Conservation (phyloP, 148 eudicot genomes). For the Rhododendron vialii region DNA sequence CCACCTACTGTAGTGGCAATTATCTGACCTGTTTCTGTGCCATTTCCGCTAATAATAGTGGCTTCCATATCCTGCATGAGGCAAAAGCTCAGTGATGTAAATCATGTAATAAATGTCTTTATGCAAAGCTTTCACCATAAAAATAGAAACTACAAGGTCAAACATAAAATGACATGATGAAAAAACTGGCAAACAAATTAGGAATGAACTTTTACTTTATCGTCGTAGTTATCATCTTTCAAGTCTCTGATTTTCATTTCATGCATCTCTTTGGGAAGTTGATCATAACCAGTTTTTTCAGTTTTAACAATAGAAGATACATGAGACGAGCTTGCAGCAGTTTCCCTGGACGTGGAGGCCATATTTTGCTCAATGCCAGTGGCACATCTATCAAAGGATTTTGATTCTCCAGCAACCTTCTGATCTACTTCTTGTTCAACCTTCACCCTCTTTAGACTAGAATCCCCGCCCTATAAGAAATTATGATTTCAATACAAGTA, state of each 20-base stretch:
- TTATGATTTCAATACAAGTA: not conserved
- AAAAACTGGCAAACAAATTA: not conserved
- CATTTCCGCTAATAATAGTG: constrained; percentile 62
- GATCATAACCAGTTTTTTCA: constrained; percentile 39
- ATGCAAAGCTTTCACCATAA: not conserved
- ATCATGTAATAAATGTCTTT: not conserved
- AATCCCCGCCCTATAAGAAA: constrained; percentile 52
- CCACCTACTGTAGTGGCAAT: constrained; percentile 69
- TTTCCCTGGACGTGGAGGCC: constrained; percentile 36
- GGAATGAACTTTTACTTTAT: constrained; percentile 28
- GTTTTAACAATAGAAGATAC: constrained; percentile 20
- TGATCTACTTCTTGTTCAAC: constrained; percentile 41
- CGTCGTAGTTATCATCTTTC: constrained; percentile 39
- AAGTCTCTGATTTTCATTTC: constrained; percentile 59
- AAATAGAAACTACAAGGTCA: not conserved
- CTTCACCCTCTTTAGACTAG: constrained; percentile 52
- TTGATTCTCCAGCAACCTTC: constrained; percentile 21
- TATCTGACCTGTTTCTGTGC: constrained; percentile 85
- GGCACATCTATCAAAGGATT: constrained; percentile 29
- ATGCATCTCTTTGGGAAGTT: constrained; percentile 67
- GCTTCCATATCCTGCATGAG: constrained; percentile 56
- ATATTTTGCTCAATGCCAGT: constrained; percentile 24
- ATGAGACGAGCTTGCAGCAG: constrained; percentile 45
- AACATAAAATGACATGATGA: not conserved
- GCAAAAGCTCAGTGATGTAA: not conserved